Evolutionary conservation across 441 rosid genomes (phyloP).

Genomic region (Sinapis alba): DNA sequence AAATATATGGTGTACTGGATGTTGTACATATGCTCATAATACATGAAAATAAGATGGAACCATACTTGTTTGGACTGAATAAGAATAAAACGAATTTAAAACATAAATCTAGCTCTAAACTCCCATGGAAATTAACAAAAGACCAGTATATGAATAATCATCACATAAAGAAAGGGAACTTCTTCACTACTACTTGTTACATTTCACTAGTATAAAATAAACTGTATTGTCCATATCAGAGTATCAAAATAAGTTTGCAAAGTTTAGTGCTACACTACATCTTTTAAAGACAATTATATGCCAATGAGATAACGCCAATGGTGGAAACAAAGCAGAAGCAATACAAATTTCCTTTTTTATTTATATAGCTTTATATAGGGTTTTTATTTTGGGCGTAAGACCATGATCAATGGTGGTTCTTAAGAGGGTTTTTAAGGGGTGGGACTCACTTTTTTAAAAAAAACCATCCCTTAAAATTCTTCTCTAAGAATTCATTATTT

Average conservation of each 20-base stretch:
- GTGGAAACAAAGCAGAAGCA: constrained; percentile 42
- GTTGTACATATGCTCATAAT: neutral
- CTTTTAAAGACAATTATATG: constrained; percentile 35
- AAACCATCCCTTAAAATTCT: too few species aligned
- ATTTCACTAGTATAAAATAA: neutral
- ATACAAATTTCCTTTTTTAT: constrained; percentile 18
- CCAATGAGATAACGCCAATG: constrained; percentile 35
- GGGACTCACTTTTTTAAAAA: too few species aligned
- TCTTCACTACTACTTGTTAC: constrained; percentile 7
- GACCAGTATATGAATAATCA: constrained; percentile 10
- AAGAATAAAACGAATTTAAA: neutral
- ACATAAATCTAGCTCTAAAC: neutral
- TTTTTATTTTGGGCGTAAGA: neutral
- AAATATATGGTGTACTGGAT: neutral
- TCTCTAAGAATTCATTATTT: too few species aligned
- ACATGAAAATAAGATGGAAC: neutral
- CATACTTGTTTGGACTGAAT: neutral
- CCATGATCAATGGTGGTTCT: too few species aligned
- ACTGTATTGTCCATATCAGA: constrained; percentile 29
- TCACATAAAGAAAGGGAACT: constrained; percentile 18
- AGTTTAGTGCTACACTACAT: constrained; percentile 28
- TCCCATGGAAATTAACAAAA: neutral
- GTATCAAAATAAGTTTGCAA: constrained; percentile 25
- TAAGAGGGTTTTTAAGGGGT: too few species aligned
- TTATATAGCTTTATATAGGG: neutral